Evolutionary conservation across 1,284 basidiomycete species (phyloP).

Genomic region (Papiliotrema flavescens): DNA sequence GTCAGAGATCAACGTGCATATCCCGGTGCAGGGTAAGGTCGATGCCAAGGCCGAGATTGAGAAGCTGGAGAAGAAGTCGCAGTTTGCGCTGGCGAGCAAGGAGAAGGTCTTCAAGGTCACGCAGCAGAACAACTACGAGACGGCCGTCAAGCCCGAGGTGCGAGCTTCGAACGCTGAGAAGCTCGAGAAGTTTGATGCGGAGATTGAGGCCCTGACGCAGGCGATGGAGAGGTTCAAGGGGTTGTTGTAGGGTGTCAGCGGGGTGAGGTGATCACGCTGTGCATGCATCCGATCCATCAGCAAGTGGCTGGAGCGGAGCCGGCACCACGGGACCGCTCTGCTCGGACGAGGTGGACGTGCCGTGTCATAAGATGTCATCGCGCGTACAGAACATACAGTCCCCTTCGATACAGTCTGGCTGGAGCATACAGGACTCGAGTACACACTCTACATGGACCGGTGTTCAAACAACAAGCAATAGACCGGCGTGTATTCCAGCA

Average conservation of each 20-base stretch:
- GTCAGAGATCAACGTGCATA: constrained; percentile 68
- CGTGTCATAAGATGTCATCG: too few relatives aligned
- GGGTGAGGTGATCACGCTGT: too few relatives aligned
- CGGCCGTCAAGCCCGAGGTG: constrained; percentile 73
- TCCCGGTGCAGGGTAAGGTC: constrained; percentile 83
- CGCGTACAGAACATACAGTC: too few relatives aligned
- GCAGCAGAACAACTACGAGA: constrained; percentile 69
- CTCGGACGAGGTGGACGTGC: too few relatives aligned
- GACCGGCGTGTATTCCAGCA: too few relatives aligned
- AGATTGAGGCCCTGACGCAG: constrained; percentile 45
- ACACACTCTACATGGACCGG: too few relatives aligned
- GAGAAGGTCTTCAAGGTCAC: constrained; percentile 75
- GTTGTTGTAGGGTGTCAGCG: constrained; percentile 41
- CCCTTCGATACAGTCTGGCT: too few relatives aligned
- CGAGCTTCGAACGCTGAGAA: constrained; percentile 71
- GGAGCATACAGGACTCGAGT: too few relatives aligned
- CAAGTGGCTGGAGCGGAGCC: too few relatives aligned
- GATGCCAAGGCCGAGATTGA: constrained; percentile 77
- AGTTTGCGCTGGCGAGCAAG: constrained; percentile 63
- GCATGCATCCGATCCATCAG: too few relatives aligned
- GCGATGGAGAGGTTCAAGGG: constrained; percentile 47
- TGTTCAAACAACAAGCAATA: too few relatives aligned
- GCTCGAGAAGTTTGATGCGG: constrained; percentile 48
- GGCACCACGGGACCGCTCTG: too few relatives aligned
- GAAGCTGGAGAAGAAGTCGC: constrained; percentile 82